A percentile compares a stretch with the other conserved stretches of the same genome.
These are phyloP conservation scores for Lenwebbia sp. DNA, from an alignment of 345 rosid genomes.

Conservation along the genomic window DNA sequence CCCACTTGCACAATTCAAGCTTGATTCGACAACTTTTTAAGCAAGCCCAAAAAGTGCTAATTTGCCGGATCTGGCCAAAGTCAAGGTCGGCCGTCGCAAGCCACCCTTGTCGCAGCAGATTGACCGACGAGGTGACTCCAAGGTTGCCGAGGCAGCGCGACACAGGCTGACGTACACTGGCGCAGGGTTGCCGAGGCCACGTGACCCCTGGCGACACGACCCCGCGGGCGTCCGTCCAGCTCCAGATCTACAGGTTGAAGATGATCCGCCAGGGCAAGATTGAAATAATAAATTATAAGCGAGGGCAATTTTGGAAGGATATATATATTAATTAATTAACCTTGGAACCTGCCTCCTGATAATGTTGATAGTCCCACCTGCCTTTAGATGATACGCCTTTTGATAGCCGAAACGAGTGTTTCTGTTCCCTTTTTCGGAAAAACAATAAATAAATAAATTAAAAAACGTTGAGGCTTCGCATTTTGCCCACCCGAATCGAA, in stretches of 20 bases:
- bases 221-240: not conserved
- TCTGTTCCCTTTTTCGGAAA: no score
- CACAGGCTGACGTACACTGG: no score
- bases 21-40: not conserved
- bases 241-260: not conserved
- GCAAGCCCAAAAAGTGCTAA: not conserved
- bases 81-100: not conserved
- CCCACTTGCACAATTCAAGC: slow-evolving; percentile 11
- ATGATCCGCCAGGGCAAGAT: not conserved
- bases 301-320: not conserved
- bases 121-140: not conserved
- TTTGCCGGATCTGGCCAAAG: not conserved
- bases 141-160: no score
- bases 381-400: not conserved
- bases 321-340: no score
- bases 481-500: not conserved
- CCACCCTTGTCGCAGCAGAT: not conserved
- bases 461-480: not conserved
- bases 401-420: not conserved
- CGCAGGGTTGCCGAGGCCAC: no score
- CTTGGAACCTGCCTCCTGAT: no score
- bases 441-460: not conserved
- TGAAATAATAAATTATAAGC: no score
- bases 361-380: no score
- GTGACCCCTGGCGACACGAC: no score